Conservation (phyloP, 495 filamentous ascomycete species). For the Acidomyces sp. region DNA sequence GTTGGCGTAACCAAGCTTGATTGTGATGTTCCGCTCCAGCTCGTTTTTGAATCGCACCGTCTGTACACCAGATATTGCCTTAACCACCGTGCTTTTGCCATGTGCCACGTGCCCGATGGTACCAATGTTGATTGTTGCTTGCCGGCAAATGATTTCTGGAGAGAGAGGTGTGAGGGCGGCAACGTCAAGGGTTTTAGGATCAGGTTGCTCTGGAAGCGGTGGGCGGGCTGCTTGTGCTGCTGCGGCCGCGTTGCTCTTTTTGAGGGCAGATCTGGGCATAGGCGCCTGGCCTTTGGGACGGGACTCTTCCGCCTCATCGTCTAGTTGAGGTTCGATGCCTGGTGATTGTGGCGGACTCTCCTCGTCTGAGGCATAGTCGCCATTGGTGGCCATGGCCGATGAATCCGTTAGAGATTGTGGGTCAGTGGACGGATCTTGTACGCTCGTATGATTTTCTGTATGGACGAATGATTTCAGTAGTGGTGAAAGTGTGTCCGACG, state of each 20-base stretch:
- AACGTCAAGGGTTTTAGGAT: conserved; percentile 73
- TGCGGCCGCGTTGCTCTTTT: conserved; percentile 39
- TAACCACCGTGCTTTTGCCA: conserved; percentile 96
- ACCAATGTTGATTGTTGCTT: conserved; percentile 98
- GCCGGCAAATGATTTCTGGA: conserved; percentile 89
- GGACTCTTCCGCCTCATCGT: conserved; percentile 26
- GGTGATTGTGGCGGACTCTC: conserved; percentile 48
- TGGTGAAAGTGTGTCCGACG: not conserved
- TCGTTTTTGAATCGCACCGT: conserved; percentile 99
- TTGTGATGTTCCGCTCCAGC: conserved; percentile 95
- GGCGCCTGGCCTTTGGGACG: conserved; percentile 19
- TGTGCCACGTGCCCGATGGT: conserved; percentile 98
- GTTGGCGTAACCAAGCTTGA: conserved; percentile 98
- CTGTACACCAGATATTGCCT: conserved; percentile 97
- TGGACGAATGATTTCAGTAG: too few relatives aligned
- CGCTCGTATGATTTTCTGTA: not conserved
- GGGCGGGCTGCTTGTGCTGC: conserved; percentile 54
- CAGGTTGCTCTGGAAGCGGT: conserved; percentile 57
- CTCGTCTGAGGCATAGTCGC: conserved; percentile 38
- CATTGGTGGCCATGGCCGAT: conserved; percentile 57
- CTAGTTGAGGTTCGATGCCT: conserved; percentile 30
- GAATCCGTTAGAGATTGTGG: conserved; percentile 27
- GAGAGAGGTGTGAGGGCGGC: conserved; percentile 66
- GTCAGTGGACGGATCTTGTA: not conserved
- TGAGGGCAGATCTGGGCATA: conserved; percentile 54